Base-by-base conservation (phyloP, 345 rosid genomes). In the Syzygium grande region DNA sequence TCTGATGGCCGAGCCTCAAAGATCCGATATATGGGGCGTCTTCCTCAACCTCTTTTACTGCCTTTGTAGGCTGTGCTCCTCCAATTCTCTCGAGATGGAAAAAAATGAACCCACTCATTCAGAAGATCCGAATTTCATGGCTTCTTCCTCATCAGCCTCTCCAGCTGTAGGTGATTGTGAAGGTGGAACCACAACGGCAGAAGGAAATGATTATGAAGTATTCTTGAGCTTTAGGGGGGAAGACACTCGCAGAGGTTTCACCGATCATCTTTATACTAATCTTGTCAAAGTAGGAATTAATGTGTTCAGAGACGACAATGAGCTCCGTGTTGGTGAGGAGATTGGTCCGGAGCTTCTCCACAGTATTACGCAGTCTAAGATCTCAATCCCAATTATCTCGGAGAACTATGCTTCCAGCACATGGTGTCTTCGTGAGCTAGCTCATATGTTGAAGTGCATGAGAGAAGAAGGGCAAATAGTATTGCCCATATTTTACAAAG, bases 121-220 rank as follows among this genome's bases (percentile, higher is more conserved):
- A 13, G 68, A 61, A 61, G 10, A 6, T 61, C 38, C 9, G 5
- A 0, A 61, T n/a, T n/a, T 2, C 10, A 0, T 7, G 38, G 34
- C 34, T 3, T 61, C 73, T 61, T 61, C 73, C 17, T 61, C 38
- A n/a, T 6, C 0, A 4, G 0, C 73, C 0, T 1, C 73, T n/a
- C 38, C 19, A 1, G 19, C 0, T n/a, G 73, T 1, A n/a, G 34
- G 73, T 6, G 73, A 61, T n/a, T 3, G 12, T 61, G 34, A 61
- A 29, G 4, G 19, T 0, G 5, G 73, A n/a, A 13, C 15, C 0
- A n/a, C 14, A 14, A 2, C 6, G 5, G 2, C 0, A 0, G 3
- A 63, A 15, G 1, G 41, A 5, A 63, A 63, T 63, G 9, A 63
- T 3, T 63, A 3, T 0, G 77, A 63, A 63, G 77, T 63, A 19